Evolutionary conservation across 768 basidiomycete species (phyloP), one percentile per base, ranked within the genome.

Genomic region (Agaricus blazei): DNA sequence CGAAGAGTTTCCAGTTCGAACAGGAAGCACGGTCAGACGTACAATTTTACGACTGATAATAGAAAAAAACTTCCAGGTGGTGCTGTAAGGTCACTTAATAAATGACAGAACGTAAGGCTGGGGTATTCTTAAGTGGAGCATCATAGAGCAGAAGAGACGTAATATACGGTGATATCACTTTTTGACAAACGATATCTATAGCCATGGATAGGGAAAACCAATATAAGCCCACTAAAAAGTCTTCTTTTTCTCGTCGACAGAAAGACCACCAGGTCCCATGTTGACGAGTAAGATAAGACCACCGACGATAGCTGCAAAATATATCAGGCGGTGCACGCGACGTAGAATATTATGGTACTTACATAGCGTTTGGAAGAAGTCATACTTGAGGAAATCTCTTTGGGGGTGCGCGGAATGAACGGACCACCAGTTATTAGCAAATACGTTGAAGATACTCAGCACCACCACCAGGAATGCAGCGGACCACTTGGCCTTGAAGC

Each of bases 241-340:
- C 82, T 98, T 98, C 81, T 99, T 99, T 81, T 98, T 98, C 79
- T 98, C 95, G 72, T 98, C 97, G 58, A 98, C 91, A 3, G 95
- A 98, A 58, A 98, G 79, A 60, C 95, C 96, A 58, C 97, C 88
- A 50, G 97, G 94, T 65, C 97, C 97, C 80, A 98, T 94, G 77
- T 98, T 98, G 60, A 98, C 96, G 51, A 99, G 85, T 57, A 98
- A 84, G 60, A 99, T 88, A 31, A 99, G 84, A 45, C 97, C 97
- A 58, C 97, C 97, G 45, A 99, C 95, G 66, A 99, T 99, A 28
- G 96, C 77, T 79, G 43, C 36, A 19, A 41, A 45, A 46, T 28
- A 62, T 15, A 63, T 52, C 46, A 56, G 28, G 11, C 38, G 53
- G 37, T 8, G 26, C 47, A 43, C 19, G 26, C 5, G 36, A 42